Evolutionary conservation across 1,284 basidiomycete genomes (phyloP).

Genomic region (Lentinula novae-zelandiae): DNA sequence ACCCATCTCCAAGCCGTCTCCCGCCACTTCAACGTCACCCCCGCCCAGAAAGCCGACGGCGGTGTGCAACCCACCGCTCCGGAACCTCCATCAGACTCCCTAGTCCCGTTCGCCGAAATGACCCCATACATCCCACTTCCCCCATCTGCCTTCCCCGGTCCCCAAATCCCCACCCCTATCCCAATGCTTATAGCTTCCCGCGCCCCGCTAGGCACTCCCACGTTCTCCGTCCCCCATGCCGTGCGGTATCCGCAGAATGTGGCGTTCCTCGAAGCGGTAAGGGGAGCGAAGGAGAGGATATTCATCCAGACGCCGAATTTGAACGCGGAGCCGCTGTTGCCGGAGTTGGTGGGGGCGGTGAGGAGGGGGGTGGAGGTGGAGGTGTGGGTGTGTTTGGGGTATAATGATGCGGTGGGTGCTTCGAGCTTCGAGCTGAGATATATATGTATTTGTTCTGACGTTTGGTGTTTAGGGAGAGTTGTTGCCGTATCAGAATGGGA

Average conservation of each 20-base stretch:
- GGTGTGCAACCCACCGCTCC: slow-evolving; percentile 1
- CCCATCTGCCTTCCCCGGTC: slow-evolving; percentile 17
- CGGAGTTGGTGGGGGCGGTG: slow-evolving; percentile 64
- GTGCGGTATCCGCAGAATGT: slow-evolving; percentile 55
- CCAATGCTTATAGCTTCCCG: slow-evolving; percentile 77
- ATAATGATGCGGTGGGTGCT: slow-evolving; percentile 47
- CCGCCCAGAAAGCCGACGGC: neutral
- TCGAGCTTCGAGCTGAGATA: neutral
- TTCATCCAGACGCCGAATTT: slow-evolving; percentile 80
- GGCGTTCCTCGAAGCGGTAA: slow-evolving; percentile 73
- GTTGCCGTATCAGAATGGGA: slow-evolving; percentile 78
- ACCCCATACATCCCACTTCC: slow-evolving; percentile 47
- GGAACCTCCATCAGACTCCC: neutral
- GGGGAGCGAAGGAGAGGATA: slow-evolving; percentile 64
- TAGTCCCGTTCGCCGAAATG: slow-evolving; percentile 23
- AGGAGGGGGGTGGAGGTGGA: slow-evolving; percentile 65
- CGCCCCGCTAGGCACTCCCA: neutral
- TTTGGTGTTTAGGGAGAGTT: slow-evolving; percentile 45
- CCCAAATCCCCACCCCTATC: slow-evolving; percentile 45
- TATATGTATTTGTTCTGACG: no score
- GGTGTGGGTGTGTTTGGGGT: slow-evolving; percentile 65
- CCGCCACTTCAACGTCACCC: slow-evolving; percentile 18
- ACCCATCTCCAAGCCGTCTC: slow-evolving; percentile 21
- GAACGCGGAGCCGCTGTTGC: slow-evolving; percentile 68
- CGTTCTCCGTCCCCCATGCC: neutral